Evolutionary conservation across 805 yeast species (phyloP).

Genomic region (Priceomyces medius): DNA sequence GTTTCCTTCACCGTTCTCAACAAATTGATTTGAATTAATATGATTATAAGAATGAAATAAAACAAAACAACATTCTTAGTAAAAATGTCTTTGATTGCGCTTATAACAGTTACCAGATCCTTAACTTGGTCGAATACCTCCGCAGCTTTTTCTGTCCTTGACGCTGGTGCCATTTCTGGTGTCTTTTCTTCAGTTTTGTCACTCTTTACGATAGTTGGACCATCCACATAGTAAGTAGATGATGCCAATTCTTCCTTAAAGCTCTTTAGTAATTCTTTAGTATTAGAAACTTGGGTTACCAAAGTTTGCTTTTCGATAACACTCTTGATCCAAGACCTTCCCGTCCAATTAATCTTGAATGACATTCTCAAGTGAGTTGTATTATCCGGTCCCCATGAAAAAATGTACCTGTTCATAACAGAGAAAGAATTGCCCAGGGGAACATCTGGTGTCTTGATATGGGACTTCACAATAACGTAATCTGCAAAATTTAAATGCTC

Average conservation of each 20-base stretch:
- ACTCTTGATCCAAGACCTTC: slow-evolving; percentile 86
- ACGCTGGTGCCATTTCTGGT: neutral
- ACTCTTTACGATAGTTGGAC: slow-evolving; percentile 13
- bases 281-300: slow-evolving; percentile 72
- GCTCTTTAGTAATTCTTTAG: slow-evolving; percentile 46
- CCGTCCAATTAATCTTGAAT: slow-evolving; percentile 85
- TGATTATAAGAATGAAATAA: slow-evolving; percentile 16
- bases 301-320: slow-evolving; percentile 83
- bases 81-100: slow-evolving; percentile 6
- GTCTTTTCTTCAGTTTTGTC: neutral
- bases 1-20: slow-evolving; percentile 19
- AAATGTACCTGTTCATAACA: slow-evolving; percentile 67
- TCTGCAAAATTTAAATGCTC: slow-evolving; percentile 53
- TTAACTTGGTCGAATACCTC: neutral
- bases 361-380: slow-evolving; percentile 60
- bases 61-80: slow-evolving; percentile 16
- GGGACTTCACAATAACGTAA: slow-evolving; percentile 58
- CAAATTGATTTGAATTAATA: slow-evolving; percentile 21
- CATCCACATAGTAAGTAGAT: slow-evolving; percentile 20
- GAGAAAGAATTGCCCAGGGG: slow-evolving; percentile 86
- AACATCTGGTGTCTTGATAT: slow-evolving; percentile 85
- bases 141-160: neutral
- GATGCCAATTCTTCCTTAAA: slow-evolving; percentile 31
- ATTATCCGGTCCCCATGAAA: slow-evolving; percentile 73
- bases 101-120: neutral